Evolutionary conservation across 176 grass and related monocot genomes (phyloP), one percentile per base, ranked within the genome.

Genomic region (Neostapfia colusana): DNA sequence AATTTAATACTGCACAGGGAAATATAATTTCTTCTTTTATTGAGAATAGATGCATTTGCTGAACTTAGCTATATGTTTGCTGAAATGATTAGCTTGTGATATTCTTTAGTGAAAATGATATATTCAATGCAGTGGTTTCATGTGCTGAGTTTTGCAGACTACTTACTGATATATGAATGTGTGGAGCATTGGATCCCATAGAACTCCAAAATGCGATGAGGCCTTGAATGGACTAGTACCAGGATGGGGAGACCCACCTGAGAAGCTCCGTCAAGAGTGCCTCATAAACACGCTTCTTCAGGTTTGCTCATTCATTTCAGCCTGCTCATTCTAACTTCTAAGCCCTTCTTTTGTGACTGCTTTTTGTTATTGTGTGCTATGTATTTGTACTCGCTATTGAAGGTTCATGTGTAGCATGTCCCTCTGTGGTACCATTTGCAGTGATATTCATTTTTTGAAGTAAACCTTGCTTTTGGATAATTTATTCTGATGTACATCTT

Each of bases 121-220:
- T 79, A 51, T 51, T 31, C 3, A 16, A 50, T 61, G 28, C 16
- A 7, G 21, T 67, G 57, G 12, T 65, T 67, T 79, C 34, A 57
- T 85, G 26, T 0, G 0, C 53, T 71, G 63, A 58, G 41, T 85
- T 87, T 84, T 76, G 64, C 77, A 84, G 86, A 72, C 54, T 61
- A 65, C 15, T 45, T 70, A 48, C n/a, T 50, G 41, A 61, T 25
- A 46, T 41, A 71, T 84, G 39, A 43, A 70, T 31, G 84, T 34
- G 84, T 89, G 87, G 87, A 87, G 90, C 90, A 93, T 90, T 93
- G 90, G 90, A 93, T 93, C 90, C 84, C 90, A 89, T 79, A 73
- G 84, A 93, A 93, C 81, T 93, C 87, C 90, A 93, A 93, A 90
- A 93, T 93, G 90, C 78, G n/a, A 82, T 60, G 69, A 85, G 84